Percentiles rank a stretch among this genome's conserved stretches.
These are phyloP conservation scores for Botryotinia convoluta DNA, from an alignment of 2,329 filamentous ascomycete species.

Conservation along the genomic window DNA sequence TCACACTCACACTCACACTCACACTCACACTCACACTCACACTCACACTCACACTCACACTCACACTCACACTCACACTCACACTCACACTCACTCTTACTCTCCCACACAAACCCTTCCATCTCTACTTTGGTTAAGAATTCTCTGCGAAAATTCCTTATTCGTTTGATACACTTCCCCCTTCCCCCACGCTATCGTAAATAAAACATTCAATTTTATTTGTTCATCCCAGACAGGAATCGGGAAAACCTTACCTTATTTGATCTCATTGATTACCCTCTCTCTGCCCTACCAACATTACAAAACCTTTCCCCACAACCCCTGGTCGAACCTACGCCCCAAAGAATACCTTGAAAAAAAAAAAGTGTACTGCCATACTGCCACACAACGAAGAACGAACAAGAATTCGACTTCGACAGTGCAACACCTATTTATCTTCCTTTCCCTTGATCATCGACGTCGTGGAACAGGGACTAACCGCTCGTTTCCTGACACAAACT, in stretches of 20 bases:
- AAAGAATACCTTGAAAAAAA: background rate
- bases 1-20: no score
- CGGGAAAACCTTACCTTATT: background rate
- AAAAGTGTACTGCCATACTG: constrained; percentile 10
- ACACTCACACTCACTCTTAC: background rate
- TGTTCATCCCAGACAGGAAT: constrained; percentile 11
- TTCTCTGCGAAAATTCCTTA: constrained; percentile 10
- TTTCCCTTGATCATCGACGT: constrained; percentile 20
- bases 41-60: no score
- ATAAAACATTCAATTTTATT: background rate
- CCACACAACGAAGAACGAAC: constrained; percentile 1
- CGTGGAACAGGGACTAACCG: constrained; percentile 22
- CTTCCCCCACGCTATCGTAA: background rate
- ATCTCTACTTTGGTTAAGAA: background rate
- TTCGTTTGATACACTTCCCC: background rate
- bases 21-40: no score
- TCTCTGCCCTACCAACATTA: constrained; percentile 17
- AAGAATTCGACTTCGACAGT: constrained; percentile 3
- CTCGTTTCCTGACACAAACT: constrained; percentile 20
- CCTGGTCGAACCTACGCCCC: constrained; percentile 6
- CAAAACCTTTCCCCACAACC: constrained; percentile 8
- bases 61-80: no score
- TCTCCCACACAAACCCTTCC: background rate
- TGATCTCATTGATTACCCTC: background rate
- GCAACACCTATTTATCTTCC: constrained; percentile 17